Conservation (phyloP, 257 asterid genomes). For the Scutellaria minor region DNA sequence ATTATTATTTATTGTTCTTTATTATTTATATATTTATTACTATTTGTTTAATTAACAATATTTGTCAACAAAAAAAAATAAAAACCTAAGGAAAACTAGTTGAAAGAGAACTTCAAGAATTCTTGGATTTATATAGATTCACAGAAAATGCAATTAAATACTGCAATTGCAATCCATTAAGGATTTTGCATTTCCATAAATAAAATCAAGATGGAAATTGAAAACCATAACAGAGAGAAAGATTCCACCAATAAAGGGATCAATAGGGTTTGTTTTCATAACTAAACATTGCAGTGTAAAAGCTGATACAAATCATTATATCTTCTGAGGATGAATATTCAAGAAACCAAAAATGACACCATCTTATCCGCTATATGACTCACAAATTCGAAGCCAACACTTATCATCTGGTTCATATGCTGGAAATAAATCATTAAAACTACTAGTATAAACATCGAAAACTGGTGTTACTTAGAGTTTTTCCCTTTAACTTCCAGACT, state of each 20-base stretch:
- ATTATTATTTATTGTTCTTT: too few relatives aligned
- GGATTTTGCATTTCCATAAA: too few relatives aligned
- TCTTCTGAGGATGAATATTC: neutral
- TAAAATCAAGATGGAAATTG: too few relatives aligned
- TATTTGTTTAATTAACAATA: too few relatives aligned
- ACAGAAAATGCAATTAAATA: neutral
- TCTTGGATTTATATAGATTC: constrained; percentile 13
- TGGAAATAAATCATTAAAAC: constrained; percentile 27
- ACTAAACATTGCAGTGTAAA: neutral
- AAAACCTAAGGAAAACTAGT: neutral
- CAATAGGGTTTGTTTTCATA: too few relatives aligned
- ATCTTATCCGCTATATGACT: neutral
- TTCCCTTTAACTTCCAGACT: constrained; percentile 50
- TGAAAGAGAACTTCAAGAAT: neutral
- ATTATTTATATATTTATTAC: too few relatives aligned
- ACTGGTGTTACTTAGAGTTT: constrained; percentile 43
- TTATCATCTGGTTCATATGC: neutral
- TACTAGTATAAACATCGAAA: constrained; percentile 12
- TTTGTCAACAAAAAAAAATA: too few relatives aligned
- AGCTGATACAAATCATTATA: neutral
- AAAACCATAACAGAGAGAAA: neutral
- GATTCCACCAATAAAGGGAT: too few relatives aligned
- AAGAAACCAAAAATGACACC: neutral
- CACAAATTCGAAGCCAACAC: neutral
- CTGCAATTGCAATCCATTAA: too few relatives aligned